These are phyloP conservation scores for Zygoascus tannicola DNA, from an alignment of 805 yeast species.

Conservation along the genomic window DNA sequence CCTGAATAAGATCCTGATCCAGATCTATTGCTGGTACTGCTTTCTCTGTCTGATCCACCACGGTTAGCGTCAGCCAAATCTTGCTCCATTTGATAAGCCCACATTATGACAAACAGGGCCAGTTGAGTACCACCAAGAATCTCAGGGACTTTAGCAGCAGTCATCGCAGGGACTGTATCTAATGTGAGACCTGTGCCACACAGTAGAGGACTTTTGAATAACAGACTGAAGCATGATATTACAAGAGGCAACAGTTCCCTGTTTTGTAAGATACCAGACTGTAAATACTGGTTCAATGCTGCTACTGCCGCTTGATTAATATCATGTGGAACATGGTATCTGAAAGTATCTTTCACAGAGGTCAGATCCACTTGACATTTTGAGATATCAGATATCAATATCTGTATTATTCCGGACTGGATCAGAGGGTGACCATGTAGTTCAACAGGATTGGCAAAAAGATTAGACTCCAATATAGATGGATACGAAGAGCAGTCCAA, in stretches of 20 bases:
- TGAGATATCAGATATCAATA: slow-evolving; percentile 13
- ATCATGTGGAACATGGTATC: slow-evolving; percentile 20
- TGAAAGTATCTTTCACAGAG: slow-evolving; percentile 13
- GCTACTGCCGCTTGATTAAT: slow-evolving; percentile 14
- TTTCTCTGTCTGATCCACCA: neutral
- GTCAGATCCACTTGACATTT: slow-evolving; percentile 13
- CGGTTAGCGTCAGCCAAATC: slow-evolving; percentile 10
- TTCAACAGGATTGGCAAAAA: neutral
- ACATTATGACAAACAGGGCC: slow-evolving; percentile 20
- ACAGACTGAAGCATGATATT: slow-evolving; percentile 14
- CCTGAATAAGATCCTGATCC: neutral
- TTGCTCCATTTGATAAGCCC: slow-evolving; percentile 24
- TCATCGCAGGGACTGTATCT: neutral
- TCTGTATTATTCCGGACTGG: slow-evolving; percentile 11
- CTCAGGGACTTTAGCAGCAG: neutral
- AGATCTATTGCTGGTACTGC: neutral
- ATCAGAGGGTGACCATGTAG: slow-evolving; percentile 18
- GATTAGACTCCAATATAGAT: neutral
- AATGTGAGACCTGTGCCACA: neutral
- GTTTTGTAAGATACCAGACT: slow-evolving; percentile 11
- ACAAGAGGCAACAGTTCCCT: slow-evolving; percentile 16
- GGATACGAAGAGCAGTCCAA: neutral
- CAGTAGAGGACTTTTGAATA: slow-evolving; percentile 1
- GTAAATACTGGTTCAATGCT: slow-evolving; percentile 7
- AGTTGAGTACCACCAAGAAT: slow-evolving; percentile 20